phyloP scores from a whole-genome alignment of 148 eudicot genomes.

The Camellia sinensis region DNA sequence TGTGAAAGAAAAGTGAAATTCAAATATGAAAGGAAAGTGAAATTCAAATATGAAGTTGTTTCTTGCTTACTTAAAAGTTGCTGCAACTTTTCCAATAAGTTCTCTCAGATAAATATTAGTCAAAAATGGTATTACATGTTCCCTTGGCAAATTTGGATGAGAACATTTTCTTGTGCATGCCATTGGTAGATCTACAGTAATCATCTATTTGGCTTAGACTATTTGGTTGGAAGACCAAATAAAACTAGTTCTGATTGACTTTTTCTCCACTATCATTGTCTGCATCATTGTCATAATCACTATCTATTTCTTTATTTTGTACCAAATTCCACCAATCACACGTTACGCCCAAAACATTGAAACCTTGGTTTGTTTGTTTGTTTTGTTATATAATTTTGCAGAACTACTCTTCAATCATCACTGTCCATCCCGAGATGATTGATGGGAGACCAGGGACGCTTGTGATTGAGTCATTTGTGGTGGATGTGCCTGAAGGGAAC shows the following conservation, averaged over 20 bases:
- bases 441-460: conserved; percentile 56
- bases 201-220: not conserved
- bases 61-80: conserved; percentile 3
- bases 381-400: conserved; percentile 29
- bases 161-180: not conserved
- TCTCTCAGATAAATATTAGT: conserved; percentile 3
- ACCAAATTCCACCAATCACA: not conserved
- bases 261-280: not conserved
- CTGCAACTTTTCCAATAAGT: not conserved
- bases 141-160: not conserved
- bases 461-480: conserved; percentile 70
- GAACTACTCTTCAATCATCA: conserved; percentile 68
- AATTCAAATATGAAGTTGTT: not conserved
- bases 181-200: not conserved
- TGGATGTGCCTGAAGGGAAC: conserved; percentile 71
- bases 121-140: not conserved
- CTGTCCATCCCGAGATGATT: conserved; percentile 64
- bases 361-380: not conserved
- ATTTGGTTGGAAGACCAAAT: not conserved
- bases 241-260: not conserved
- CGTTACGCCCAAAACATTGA: not conserved
- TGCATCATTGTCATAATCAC: not conserved
- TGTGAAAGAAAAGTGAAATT: not conserved
- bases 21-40: not conserved
- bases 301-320: not conserved